Evolutionary conservation across 345 rosid genomes (phyloP), one percentile per base, ranked within the genome.

Genomic region (Sonneratia alba): DNA sequence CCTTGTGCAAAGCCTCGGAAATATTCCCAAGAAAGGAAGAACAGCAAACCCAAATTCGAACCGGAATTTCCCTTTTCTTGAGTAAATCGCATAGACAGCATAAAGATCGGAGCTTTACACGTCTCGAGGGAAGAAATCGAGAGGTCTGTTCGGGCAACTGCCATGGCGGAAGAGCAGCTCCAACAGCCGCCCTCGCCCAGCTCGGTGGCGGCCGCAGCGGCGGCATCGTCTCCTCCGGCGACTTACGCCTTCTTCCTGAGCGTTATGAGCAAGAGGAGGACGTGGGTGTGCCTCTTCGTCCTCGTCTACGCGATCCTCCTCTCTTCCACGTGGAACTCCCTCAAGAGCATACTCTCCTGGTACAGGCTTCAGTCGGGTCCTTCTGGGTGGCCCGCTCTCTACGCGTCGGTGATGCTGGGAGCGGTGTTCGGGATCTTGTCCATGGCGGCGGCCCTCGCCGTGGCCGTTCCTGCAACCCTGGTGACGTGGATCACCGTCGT

Each of bases 361-460:
- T 84, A 86, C 85, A 81, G 82, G n/a, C 38, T 68, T 3, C 91
- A 87, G 77, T 2, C 75, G 70, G 70, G 66, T 57, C 34, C 79
- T 32, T 34, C 70, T 6, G 85, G 85, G 42, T 89, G 96, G 89
- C 97, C 98, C 27, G 98, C 97, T 38, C 66, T 95, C 68, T 95
- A 92, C 67, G 98, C 97, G 11, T 90, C 99, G 7, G 94, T 89
- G 66, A 88, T 92, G 24, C 84, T 95, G 14, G 99, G 97, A 55
- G 91, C 87, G 1, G 94, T 90, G 70, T 89, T 88, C 70, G 99
- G 99, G 37, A 40, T 86, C 2, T 80, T 95, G 53, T 89, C 99
- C 8, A 90, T 95, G 99, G 88, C 72, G 37, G 96, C 99, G n/a
- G 98, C 99, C 66, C 87, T 89, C 19, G 96, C 93, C 10, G 89